Conservation (phyloP, 2,329 filamentous ascomycete species). For the Metarhizium anisopliae region DNA sequence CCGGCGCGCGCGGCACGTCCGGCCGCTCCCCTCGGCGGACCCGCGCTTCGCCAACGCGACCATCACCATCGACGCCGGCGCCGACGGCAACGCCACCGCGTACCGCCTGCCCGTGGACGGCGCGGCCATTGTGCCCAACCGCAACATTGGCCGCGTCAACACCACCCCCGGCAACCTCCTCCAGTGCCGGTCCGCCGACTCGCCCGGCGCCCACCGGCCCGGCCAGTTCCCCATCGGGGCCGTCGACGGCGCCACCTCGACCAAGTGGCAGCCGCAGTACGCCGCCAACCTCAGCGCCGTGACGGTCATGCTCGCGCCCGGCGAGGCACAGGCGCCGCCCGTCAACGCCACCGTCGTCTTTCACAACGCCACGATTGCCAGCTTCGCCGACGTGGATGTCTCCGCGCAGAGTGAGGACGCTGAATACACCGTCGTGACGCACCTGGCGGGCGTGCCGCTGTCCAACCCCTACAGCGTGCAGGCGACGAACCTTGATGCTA, state of each 20-base stretch:
- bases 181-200: constrained; percentile 51
- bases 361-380: constrained; percentile 7
- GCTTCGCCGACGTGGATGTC: neutral
- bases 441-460: constrained; percentile 4
- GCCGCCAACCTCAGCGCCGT: constrained; percentile 9
- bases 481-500: constrained; percentile 3
- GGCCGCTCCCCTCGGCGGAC: constrained; percentile 42
- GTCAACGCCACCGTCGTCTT: constrained; percentile 13
- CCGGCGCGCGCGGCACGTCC: constrained; percentile 13
- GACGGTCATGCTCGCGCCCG: constrained; percentile 7
- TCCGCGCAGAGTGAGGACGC: neutral
- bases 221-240: constrained; percentile 53
- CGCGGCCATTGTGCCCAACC: constrained; percentile 47
- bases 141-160: constrained; percentile 35
- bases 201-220: constrained; percentile 37
- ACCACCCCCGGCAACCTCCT: constrained; percentile 49
- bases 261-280: constrained; percentile 13
- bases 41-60: constrained; percentile 38
- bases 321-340: constrained; percentile 12
- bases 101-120: constrained; percentile 39
- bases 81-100: constrained; percentile 23
- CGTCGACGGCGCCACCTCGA: constrained; percentile 13
- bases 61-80: constrained; percentile 51
- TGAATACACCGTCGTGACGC: constrained; percentile 6
- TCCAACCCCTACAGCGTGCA: constrained; percentile 8